Evolutionary conservation across 2,329 filamentous ascomycete species (phyloP).

Genomic region (Nemania bipapillata): DNA sequence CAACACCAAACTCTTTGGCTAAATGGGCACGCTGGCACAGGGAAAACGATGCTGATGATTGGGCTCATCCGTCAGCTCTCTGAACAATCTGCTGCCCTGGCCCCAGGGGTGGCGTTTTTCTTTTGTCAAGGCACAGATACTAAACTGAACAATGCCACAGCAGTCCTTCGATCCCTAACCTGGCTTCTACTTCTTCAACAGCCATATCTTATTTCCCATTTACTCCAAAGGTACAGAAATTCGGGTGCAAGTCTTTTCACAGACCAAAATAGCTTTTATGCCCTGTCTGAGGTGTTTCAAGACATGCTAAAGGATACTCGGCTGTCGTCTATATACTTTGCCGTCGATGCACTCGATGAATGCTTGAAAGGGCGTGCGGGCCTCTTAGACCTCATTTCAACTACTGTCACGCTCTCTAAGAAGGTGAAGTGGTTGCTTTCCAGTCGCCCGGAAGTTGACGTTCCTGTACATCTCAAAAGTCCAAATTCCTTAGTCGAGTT

Average conservation of each 20-base stretch:
- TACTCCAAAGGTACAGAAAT: conserved; percentile 3
- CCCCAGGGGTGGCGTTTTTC: conserved; percentile 9
- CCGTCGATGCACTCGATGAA: conserved; percentile 25
- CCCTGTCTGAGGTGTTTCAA: background rate
- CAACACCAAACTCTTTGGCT: conserved; percentile 1
- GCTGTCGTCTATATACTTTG: conserved; percentile 8
- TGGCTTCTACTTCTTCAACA: conserved; percentile 25
- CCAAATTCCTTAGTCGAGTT: conserved; percentile 2
- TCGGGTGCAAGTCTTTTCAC: conserved; percentile 16
- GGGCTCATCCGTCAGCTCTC: conserved; percentile 18
- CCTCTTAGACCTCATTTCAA: conserved; percentile 8
- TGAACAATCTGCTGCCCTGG: background rate
- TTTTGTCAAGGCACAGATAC: conserved; percentile 20
- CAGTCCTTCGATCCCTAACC: conserved; percentile 16
- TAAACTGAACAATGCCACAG: conserved; percentile 1
- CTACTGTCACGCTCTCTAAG: background rate
- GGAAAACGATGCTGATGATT: conserved; percentile 27
- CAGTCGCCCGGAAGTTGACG: conserved; percentile 16
- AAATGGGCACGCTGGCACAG: conserved; percentile 20
- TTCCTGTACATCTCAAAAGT: background rate
- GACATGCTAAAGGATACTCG: conserved; percentile 1
- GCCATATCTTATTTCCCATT: conserved; percentile 17
- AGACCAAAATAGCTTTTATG: background rate
- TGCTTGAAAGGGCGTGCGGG: background rate
- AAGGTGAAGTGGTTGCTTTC: conserved; percentile 27